A percentile compares a stretch with the other conserved stretches of the same genome.
Evolutionary conservation across 2,329 filamentous ascomycete species (phyloP).

Genomic region (Scedosporium aurantiacum): DNA sequence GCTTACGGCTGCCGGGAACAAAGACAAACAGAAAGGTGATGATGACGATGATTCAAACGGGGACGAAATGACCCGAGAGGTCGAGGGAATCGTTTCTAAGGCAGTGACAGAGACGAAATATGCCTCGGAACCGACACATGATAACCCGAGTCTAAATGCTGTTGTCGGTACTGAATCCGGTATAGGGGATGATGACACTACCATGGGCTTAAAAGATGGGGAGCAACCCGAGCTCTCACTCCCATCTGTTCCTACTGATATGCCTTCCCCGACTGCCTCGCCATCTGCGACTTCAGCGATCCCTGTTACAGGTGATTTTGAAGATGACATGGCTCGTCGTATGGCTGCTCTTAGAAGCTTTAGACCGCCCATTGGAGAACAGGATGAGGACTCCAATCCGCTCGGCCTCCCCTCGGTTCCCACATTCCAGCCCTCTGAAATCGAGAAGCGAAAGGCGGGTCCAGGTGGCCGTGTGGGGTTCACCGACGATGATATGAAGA

Average conservation of each 20-base stretch:
- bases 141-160: no score
- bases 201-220: slow-evolving; percentile 9
- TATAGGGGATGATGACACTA: slow-evolving; percentile 8
- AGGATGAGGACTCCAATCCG: slow-evolving; percentile 17
- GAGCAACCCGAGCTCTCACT: slow-evolving; percentile 27
- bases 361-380: slow-evolving; percentile 13
- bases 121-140: background rate
- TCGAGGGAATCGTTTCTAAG: slow-evolving; percentile 19
- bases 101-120: slow-evolving; percentile 23
- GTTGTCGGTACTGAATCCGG: background rate
- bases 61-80: slow-evolving; percentile 33
- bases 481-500: slow-evolving; percentile 60
- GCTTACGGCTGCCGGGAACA: background rate
- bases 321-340: slow-evolving; percentile 37
- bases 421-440: slow-evolving; percentile 33
- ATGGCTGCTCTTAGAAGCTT: slow-evolving; percentile 38
- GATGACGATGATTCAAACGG: slow-evolving; percentile 37
- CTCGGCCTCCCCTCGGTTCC: slow-evolving; percentile 39
- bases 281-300: slow-evolving; percentile 7
- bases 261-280: slow-evolving; percentile 16
- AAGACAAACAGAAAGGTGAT: slow-evolving; percentile 9
- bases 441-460: slow-evolving; percentile 17
- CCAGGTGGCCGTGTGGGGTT: slow-evolving; percentile 18
- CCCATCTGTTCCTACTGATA: slow-evolving; percentile 34
- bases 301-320: slow-evolving; percentile 22